Base-by-base conservation (phyloP, 2,329 filamentous ascomycete species). In the Trichoderma sp. region DNA sequence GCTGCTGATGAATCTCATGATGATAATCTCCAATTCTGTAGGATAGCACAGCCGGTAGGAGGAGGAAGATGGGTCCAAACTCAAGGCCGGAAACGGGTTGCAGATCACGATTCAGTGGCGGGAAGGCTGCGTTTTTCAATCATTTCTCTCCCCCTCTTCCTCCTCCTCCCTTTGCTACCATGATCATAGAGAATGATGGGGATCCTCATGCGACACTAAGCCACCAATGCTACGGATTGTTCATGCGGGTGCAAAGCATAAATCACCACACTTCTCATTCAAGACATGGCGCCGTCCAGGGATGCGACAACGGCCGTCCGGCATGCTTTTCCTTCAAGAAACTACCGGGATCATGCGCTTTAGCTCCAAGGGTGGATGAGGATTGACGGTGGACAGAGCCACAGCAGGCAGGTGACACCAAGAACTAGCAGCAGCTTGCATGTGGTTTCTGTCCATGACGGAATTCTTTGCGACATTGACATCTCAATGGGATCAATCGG, bases 361-460 rank as follows among this genome's bases (percentile, higher is more conserved):
- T 36, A 50, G 47, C 68, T 57, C 36, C 61, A 65, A 30, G 59
- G 32, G 43, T 26, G 36, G 68, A 53, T 36, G 55, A 66, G 57
- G 50, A 59, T 71, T 66, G 61, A 28, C 68, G 55, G 66, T 55
- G 39, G 32, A 57, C 36, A 59, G 47, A 59, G 20, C 66, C 70
- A 70, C 70, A 70, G 70, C 70, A 72, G 70, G 70, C 70, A 72
- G 70, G 70, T 72, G 70, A 70, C 66, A 72, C 57, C 57, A 50
- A 7, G 28, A 61, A 20, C 58, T 64, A 67, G 53, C 63, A 63
- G 11, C 55, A 53, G 39, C 67, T 50, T 53, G 67, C 67, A 69
- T 69, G 30, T 62, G 23, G 26, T 39, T 30, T 53, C 57, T 53
- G 5, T 36, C 28, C 67, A 62, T 69, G 67, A 69, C 67, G 67